These are phyloP conservation scores for Pleurotus giganteus DNA, from an alignment of 768 basidiomycete genomes.

Conservation along the genomic window DNA sequence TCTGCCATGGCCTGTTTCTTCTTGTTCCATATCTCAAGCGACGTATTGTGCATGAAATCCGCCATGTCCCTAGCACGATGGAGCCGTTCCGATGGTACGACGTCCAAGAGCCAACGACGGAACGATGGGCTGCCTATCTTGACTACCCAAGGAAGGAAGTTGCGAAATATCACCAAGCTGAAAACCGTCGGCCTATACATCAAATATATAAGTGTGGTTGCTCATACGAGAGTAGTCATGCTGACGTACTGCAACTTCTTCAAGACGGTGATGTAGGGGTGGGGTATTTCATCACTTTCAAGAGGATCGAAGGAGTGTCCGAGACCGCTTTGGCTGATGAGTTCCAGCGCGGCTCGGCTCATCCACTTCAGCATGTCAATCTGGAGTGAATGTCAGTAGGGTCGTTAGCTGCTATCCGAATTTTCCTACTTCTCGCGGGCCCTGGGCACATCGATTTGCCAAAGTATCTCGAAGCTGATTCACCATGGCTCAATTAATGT, in stretches of 20 bases:
- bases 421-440: slow-evolving; percentile 1
- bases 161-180: slow-evolving; percentile 19
- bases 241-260: slow-evolving; percentile 16
- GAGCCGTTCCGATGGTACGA: slow-evolving; percentile 19
- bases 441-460: not conserved
- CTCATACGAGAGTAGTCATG: not conserved
- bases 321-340: slow-evolving; percentile 32
- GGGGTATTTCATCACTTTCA: slow-evolving; percentile 12
- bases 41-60: slow-evolving; percentile 27
- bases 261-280: slow-evolving; percentile 16
- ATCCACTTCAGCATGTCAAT: slow-evolving; percentile 30
- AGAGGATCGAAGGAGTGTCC: slow-evolving; percentile 33
- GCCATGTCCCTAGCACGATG: slow-evolving; percentile 23
- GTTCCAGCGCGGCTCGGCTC: slow-evolving; percentile 30
- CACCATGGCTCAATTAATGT: slow-evolving; percentile 9
- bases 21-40: slow-evolving; percentile 22
- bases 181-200: slow-evolving; percentile 23
- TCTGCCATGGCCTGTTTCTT: slow-evolving; percentile 26
- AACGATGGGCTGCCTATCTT: slow-evolving; percentile 23
- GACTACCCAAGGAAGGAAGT: slow-evolving; percentile 21
- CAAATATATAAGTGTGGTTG: too few species aligned
- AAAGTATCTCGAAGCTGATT: not conserved
- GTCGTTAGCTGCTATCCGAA: not conserved
- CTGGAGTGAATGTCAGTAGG: slow-evolving; percentile 9
- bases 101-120: slow-evolving; percentile 24